A percentile compares a stretch with the other conserved stretches of the same genome.
These are phyloP conservation scores for Sporothrix dimorphospora DNA, from an alignment of 2,329 filamentous ascomycete species.

Conservation along the genomic window DNA sequence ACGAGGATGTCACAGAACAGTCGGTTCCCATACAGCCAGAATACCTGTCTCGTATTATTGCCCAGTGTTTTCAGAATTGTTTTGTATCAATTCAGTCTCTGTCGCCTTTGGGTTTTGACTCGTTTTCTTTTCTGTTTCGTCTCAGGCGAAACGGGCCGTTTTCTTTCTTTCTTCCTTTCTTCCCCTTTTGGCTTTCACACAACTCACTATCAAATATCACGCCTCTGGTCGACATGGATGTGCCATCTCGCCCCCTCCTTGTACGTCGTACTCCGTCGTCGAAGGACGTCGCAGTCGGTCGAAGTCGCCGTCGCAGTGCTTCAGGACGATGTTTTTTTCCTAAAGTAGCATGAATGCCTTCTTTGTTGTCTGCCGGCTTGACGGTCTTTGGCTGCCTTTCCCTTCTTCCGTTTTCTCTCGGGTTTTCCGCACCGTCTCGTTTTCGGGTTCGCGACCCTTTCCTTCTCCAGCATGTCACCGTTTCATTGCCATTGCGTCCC, in stretches of 20 bases:
- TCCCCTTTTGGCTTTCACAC: no score
- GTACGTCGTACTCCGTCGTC: neutral
- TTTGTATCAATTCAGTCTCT: neutral
- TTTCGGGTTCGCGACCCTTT: neutral
- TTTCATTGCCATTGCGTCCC: slow-evolving; percentile 21
- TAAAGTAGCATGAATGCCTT: neutral
- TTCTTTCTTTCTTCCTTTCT: neutral
- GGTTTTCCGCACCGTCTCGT: neutral
- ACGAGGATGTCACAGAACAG: neutral
- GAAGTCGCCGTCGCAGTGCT: neutral
- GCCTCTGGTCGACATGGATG: neutral
- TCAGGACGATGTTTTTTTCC: neutral
- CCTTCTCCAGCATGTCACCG: slow-evolving; percentile 1
- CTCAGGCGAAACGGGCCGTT: neutral
- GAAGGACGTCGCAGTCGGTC: neutral
- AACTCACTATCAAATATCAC: neutral
- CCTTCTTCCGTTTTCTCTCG: neutral
- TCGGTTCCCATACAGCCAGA: neutral
- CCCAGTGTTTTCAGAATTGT: neutral
- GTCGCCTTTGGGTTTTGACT: neutral
- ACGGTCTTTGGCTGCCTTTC: neutral
- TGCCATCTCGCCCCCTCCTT: neutral
- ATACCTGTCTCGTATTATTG: neutral
- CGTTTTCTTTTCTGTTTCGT: neutral
- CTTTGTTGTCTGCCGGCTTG: no score